Conservation (phyloP, 2,329 filamentous ascomycete species). For the Trichoderma asperellum region DNA sequence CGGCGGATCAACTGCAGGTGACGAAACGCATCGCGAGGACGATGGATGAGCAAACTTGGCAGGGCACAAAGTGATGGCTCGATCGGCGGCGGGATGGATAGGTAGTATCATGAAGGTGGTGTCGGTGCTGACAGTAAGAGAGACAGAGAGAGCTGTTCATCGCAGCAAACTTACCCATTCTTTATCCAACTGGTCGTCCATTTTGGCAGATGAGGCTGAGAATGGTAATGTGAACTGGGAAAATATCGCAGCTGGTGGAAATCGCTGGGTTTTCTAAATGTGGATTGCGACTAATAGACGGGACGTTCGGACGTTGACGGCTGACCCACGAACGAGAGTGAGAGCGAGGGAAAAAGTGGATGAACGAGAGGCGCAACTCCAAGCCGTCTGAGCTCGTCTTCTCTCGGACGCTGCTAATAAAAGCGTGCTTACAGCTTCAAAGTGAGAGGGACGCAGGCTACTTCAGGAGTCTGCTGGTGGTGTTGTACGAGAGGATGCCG, state of each 20-base stretch:
- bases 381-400: neutral
- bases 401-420: neutral
- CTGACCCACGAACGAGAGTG: neutral
- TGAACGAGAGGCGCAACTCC: neutral
- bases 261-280: neutral
- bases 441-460: neutral
- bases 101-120: neutral
- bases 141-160: neutral
- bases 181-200: conserved; percentile 14
- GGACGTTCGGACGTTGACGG: neutral
- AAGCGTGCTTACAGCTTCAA: neutral
- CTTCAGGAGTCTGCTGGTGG: neutral
- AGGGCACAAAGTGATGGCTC: neutral
- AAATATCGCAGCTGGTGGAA: neutral
- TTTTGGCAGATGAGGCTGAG: neutral
- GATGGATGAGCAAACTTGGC: neutral
- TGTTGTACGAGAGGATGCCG: neutral
- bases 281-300: neutral
- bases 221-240: neutral
- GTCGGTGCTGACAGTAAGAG: neutral
- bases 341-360: neutral
- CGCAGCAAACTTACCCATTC: conserved; percentile 15
- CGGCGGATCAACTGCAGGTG: conserved; percentile 22
- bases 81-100: neutral
- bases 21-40: conserved; percentile 9